Percentiles rank a stretch among this genome's conserved stretches.
These are phyloP conservation scores for Gnetum montanum DNA, from an alignment of 75 land plant species.

Conservation along the genomic window DNA sequence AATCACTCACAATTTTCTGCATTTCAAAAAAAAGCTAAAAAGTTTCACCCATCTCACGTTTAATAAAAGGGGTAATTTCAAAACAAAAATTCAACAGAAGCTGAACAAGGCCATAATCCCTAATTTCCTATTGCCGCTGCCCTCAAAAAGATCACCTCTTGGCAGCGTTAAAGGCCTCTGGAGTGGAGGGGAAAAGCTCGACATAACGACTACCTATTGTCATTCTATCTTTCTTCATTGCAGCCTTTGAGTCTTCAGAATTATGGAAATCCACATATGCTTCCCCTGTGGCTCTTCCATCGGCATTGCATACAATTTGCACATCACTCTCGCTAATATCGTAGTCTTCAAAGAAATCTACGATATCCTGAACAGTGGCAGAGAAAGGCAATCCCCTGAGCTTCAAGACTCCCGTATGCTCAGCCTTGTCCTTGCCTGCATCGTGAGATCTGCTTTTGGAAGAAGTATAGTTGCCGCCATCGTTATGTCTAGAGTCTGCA, in stretches of 20 bases:
- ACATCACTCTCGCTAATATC: slow-evolving; percentile 48
- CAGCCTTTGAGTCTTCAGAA: slow-evolving; percentile 62
- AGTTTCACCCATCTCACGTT: too few species aligned
- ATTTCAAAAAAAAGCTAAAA: too few species aligned
- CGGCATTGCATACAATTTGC: slow-evolving; percentile 62
- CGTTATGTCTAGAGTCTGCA: slow-evolving; percentile 34
- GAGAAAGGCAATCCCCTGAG: slow-evolving; percentile 84
- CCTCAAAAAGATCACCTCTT: neutral
- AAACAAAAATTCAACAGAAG: neutral
- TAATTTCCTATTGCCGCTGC: neutral
- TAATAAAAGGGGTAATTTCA: neutral
- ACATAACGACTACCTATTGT: slow-evolving; percentile 75
- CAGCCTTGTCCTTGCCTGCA: slow-evolving; percentile 61
- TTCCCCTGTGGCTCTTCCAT: slow-evolving; percentile 92
- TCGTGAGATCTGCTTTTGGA: slow-evolving; percentile 14
- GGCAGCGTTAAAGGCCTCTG: slow-evolving; percentile 26
- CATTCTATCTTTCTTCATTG: slow-evolving; percentile 94
- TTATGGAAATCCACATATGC: slow-evolving; percentile 77
- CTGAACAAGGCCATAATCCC: neutral
- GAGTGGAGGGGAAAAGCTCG: slow-evolving; percentile 86
- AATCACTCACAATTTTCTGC: too few species aligned
- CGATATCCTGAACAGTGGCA: slow-evolving; percentile 49
- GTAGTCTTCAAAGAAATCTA: slow-evolving; percentile 68
- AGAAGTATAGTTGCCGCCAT: slow-evolving; percentile 29
- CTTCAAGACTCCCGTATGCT: slow-evolving; percentile 71